Percentiles rank a stretch among this genome's conserved stretches.
Evolutionary conservation across 129 eudicot species (phyloP).

Genomic region (Glebionis coronaria): DNA sequence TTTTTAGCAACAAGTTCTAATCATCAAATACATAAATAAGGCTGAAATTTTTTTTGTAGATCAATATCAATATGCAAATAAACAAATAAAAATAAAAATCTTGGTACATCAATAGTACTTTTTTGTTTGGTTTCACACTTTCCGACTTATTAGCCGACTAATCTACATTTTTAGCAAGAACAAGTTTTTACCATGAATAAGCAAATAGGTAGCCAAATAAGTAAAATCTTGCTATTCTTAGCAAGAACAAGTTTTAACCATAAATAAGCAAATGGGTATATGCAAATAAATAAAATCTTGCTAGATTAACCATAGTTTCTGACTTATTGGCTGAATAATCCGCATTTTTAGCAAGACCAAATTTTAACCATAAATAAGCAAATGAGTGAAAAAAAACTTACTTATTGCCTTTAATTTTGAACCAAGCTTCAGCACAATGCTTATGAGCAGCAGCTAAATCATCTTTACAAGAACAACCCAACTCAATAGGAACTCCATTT

Average conservation of each 20-base stretch:
- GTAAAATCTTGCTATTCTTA: too few species aligned
- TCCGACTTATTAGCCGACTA: too few species aligned
- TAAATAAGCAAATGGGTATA: background rate
- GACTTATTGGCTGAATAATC: too few species aligned
- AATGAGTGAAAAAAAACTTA: slow-evolving; percentile 29
- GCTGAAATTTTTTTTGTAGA: too few species aligned
- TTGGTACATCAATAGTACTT: background rate
- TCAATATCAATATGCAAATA: too few species aligned
- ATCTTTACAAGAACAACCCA: slow-evolving; percentile 94
- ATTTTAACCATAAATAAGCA: background rate
- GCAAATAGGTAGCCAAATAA: too few species aligned
- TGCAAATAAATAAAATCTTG: too few species aligned
- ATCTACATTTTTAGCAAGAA: background rate
- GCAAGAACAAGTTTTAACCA: background rate
- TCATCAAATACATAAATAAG: background rate
- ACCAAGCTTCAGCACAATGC: slow-evolving; percentile 98
- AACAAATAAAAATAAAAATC: slow-evolving; percentile 20
- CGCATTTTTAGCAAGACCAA: background rate
- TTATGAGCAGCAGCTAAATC: slow-evolving; percentile 96
- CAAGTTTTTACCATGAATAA: too few species aligned
- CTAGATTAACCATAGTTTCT: too few species aligned
- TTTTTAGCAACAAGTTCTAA: background rate
- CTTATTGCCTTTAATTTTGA: slow-evolving; percentile 95
- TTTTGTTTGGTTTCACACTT: too few species aligned
- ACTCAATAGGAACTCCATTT: slow-evolving; percentile 73